Evolutionary conservation across 2,329 filamentous ascomycete genomes (phyloP), one percentile per base, ranked within the genome.

Genomic region (Alternaria gaisen): DNA sequence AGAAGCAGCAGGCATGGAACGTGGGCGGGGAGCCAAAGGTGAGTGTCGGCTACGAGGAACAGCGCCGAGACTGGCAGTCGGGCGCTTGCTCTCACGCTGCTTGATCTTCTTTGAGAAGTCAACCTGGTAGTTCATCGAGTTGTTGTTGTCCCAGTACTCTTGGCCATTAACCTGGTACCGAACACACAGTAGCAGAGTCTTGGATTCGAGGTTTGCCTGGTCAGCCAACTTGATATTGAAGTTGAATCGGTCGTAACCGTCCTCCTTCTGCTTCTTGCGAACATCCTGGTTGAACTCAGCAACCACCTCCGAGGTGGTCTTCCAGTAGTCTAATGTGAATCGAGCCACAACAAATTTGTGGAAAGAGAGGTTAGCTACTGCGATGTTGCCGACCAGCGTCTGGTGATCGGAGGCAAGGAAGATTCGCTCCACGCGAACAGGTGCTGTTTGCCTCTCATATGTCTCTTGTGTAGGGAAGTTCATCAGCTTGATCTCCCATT

Each of bases 241-340:
- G 74, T 90, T 92, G 82, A 99, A 99, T 40, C 92, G 88, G 77
- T 99, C 95, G 70, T 90, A 90, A 48, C 90, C 88, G 69, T 90
- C 85, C 22, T 87, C 82, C 4, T 82, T 83, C 42, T 90, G 87
- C 68, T 87, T 87, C 28, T 88, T 87, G 43, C 88, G 87, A 46
- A 94, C 86, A 80, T 95, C 91, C 63, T 91, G 87, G 76, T 89
- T 90, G 81, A 88, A 99, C 72, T 97, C 93, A n/a, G 92, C 94
- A 38, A 86, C 85, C 2, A 98, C 91, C 77, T 99, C 95, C 0
- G 95, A 99, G 0, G 94, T 96, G 0, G 95, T 99, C 85, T 97
- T 97, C 95, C 95, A 99, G 81, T 97, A 95, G 79, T 99, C 95
- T 47, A 97, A 86, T 0, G 95, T 99, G 79, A 99, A 99, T 52